Base-by-base conservation (phyloP, 768 basidiomycete species). In the Phanerochaete sordida region DNA sequence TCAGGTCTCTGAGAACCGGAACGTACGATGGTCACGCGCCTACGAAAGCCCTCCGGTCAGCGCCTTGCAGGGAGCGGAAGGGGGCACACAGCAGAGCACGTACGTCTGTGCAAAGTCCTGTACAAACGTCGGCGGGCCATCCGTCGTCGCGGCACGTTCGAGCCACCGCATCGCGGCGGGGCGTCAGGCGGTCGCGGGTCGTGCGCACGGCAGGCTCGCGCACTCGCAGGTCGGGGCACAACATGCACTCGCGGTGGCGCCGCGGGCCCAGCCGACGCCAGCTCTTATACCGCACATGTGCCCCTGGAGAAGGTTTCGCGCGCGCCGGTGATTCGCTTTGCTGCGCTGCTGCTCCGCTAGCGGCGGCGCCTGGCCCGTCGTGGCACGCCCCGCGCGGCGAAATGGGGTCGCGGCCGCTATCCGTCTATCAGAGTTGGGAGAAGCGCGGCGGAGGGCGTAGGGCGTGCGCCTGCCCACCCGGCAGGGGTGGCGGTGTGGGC, bases 1-100 rank as follows among this genome's bases (percentile, higher is more conserved):
- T 21, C 21, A 19, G 46, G 12, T 39, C 16, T 11, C 15, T 13
- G 21, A n/a, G n/a, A n/a, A 44, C 15, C 30, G 2, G 2, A 26
- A 37, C 61, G 23, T 43, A 62, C 61, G 4, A 49, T 62, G 6
- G 61, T 62, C 9, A 62, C 33, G 27, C 57, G 57, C 21, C 62
- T 63, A 27, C 3, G 37, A 33, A 23, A n/a, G 50, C 33, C 9
- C 6, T 2, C 16, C 7, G 11, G 23, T 51, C 12, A 51, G 30
- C 30, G 47, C 47, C 19, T 7, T n/a, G 44, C 47, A 1, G 24
- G 6, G 21, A 3, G 3, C 33, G 11, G 33, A 16, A 43, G 19
- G 7, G 27, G 35, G 12, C 30, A 8, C 27, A 26, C 31, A 21
- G 27, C 26, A 52, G 39, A 16, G 16, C 1, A 57, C 62, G 19